A percentile compares a stretch with the other conserved stretches of the same genome.
Conservation (phyloP, 441 rosid genomes). For the Gossypium davidsonii region DNA sequence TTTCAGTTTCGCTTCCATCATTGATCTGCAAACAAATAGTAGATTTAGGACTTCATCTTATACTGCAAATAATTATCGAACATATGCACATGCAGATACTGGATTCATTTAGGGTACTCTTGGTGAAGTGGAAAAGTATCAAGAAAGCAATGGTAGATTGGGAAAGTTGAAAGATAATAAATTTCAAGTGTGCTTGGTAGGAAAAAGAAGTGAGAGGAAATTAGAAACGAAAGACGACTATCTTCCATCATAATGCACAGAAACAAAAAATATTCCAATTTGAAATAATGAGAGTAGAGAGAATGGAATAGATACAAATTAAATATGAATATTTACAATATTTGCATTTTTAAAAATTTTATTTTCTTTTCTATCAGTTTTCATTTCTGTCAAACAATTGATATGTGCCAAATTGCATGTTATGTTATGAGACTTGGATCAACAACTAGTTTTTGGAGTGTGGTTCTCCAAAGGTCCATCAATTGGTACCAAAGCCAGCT, state of each 20-base stretch:
- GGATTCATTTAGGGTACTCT: background rate
- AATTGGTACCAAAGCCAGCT: background rate
- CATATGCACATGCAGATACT: background rate
- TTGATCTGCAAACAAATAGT: slow-evolving; percentile 40
- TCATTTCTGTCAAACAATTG: background rate
- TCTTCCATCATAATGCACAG: background rate
- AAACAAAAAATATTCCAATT: background rate
- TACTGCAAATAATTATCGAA: background rate
- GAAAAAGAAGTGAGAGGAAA: background rate
- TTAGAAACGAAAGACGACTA: background rate
- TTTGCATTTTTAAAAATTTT: background rate
- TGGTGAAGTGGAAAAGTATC: background rate
- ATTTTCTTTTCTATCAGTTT: background rate
- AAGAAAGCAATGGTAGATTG: background rate
- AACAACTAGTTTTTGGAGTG: background rate
- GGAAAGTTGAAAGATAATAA: background rate
- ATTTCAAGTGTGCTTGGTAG: background rate
- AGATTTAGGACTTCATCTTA: background rate
- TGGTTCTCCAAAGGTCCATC: background rate
- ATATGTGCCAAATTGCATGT: background rate
- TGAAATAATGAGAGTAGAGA: background rate
- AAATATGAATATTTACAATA: background rate
- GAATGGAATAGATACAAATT: background rate
- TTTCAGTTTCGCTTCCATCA: slow-evolving; percentile 75
- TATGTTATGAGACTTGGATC: background rate